Evolutionary conservation across 306 rosid genomes (phyloP).

Genomic region (Acacia melanoxylon): DNA sequence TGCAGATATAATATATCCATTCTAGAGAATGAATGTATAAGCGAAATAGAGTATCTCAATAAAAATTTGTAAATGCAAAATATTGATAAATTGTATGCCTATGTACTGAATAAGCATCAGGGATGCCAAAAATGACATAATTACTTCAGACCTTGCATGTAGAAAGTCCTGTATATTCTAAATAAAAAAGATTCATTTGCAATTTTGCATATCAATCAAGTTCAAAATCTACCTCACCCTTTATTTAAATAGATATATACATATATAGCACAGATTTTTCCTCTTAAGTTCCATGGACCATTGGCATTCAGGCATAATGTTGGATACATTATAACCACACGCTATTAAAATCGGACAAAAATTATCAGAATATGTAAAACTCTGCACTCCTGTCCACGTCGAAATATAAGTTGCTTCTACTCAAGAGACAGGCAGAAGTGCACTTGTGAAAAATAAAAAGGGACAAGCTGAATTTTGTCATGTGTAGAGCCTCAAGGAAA

Average conservation of each 20-base stretch:
- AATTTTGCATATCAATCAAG: not conserved
- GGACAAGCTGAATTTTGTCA: not conserved
- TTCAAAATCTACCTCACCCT: not conserved
- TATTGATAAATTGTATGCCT: not conserved
- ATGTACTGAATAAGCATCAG: not conserved
- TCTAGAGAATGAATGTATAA: not conserved
- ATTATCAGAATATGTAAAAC: not conserved
- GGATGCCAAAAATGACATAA: not conserved
- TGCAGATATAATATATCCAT: not conserved
- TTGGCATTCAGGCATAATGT: not conserved
- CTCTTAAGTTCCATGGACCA: not conserved
- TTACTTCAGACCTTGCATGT: not conserved
- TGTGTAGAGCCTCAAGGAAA: not conserved
- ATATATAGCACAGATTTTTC: not conserved
- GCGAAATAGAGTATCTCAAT: not conserved
- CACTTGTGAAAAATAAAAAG: not conserved
- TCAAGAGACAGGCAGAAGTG: not conserved
- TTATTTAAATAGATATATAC: not conserved
- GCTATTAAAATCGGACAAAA: not conserved
- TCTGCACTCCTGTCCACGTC: not conserved
- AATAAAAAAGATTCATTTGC: not conserved
- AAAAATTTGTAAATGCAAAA: not conserved
- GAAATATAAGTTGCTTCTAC: not conserved
- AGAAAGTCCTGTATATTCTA: not conserved
- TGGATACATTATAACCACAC: not conserved